These are phyloP conservation scores for Fragaria iinumae DNA, from an alignment of 306 rosid species.

Conservation along the genomic window DNA sequence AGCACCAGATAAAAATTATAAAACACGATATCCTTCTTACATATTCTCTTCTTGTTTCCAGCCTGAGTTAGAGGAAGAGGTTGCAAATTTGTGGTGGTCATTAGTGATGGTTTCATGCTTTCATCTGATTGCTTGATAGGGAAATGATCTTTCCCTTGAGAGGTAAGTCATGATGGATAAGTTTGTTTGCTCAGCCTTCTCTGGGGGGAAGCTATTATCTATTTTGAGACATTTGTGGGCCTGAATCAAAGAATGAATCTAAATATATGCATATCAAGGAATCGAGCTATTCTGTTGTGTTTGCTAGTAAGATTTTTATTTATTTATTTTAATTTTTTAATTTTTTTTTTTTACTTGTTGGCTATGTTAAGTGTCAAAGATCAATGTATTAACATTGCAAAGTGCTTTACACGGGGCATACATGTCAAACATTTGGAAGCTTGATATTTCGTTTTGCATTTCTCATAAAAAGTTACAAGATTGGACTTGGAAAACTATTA, in stretches of 20 bases:
- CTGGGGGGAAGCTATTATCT: conserved; percentile 24
- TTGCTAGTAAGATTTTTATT: conserved; percentile 34
- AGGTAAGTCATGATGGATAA: conserved; percentile 33
- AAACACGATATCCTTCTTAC: neutral
- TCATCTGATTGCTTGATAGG: conserved; percentile 19
- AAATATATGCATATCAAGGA: conserved; percentile 15
- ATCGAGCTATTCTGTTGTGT: conserved; percentile 30
- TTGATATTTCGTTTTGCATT: neutral
- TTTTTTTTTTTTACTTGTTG: conserved; percentile 41
- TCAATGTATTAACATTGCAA: neutral
- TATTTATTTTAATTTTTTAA: neutral
- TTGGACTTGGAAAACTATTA: neutral
- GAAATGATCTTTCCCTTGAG: conserved; percentile 18
- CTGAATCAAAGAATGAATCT: conserved; percentile 37
- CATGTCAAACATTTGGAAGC: neutral
- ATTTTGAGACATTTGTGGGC: conserved; percentile 33
- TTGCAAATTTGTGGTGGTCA: conserved; percentile 36
- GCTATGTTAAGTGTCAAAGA: conserved; percentile 21
- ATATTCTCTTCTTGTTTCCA: neutral
- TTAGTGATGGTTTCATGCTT: conserved; percentile 40
- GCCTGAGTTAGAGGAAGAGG: too few relatives aligned
- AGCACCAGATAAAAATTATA: neutral
- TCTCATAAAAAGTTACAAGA: neutral
- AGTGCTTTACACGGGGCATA: neutral
- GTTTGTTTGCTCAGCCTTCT: conserved; percentile 31